These are phyloP conservation scores for Obba rivulosa DNA, from an alignment of 768 basidiomycete species.

Conservation along the genomic window DNA sequence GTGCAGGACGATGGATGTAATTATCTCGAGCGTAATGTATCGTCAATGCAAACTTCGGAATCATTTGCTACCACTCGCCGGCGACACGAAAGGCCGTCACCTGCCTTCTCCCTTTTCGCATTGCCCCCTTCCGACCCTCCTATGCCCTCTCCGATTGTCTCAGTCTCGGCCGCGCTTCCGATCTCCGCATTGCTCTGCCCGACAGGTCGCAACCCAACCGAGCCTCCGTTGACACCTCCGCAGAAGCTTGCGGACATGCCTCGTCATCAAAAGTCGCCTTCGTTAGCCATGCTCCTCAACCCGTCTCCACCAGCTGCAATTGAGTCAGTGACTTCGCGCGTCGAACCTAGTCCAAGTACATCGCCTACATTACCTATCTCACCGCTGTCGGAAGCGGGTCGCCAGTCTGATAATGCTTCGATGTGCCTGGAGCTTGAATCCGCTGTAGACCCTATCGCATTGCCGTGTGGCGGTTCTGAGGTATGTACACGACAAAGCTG, in stretches of 20 bases:
- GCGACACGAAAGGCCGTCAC: background rate
- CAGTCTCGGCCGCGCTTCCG: background rate
- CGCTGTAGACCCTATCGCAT: no score
- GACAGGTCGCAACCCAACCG: background rate
- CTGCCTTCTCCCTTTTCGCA: background rate
- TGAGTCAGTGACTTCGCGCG: background rate
- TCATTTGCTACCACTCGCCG: background rate
- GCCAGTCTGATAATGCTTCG: background rate
- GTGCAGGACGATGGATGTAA: background rate
- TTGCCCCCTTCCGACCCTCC: background rate
- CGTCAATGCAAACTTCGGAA: background rate
- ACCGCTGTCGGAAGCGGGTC: background rate
- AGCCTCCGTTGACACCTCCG: background rate
- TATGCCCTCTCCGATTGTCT: background rate
- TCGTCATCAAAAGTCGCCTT: background rate
- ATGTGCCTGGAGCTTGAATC: background rate
- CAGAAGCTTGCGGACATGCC: background rate
- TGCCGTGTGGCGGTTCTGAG: background rate
- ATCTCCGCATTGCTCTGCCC: background rate
- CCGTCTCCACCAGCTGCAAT: no score
- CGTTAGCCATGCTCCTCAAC: background rate
- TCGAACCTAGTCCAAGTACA: background rate
- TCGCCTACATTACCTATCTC: background rate
- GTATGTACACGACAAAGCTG: background rate
- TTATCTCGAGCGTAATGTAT: background rate